Percentiles rank a stretch among this genome's conserved stretches.
phyloP scores from a whole-genome alignment of 1,284 basidiomycete genomes.

The Trichosporon inkin region DNA sequence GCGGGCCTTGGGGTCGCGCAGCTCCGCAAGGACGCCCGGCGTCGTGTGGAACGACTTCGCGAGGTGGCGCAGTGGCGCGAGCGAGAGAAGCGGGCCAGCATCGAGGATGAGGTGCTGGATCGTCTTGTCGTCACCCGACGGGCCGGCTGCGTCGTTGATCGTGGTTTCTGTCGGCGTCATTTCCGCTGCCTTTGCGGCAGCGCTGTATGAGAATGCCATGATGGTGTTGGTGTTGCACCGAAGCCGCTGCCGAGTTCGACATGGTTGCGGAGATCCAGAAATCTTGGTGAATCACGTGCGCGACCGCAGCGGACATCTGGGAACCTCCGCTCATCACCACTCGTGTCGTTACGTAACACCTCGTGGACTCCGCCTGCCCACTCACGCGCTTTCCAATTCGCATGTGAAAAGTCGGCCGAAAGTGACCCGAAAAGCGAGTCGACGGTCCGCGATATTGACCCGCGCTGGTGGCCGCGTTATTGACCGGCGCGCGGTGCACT shows the following conservation, averaged over 20 bases:
- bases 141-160: not conserved
- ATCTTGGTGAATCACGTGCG: slow-evolving; percentile 10
- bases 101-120: slow-evolving; percentile 81
- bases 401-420: not conserved
- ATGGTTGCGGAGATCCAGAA: slow-evolving; percentile 4
- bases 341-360: not conserved
- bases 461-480: not conserved
- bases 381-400: no score
- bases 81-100: slow-evolving; percentile 80
- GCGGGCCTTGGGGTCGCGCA: slow-evolving; percentile 78
- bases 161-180: not conserved
- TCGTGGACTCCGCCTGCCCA: no score
- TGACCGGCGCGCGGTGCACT: not conserved
- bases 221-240: not conserved
- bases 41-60: slow-evolving; percentile 79
- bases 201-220: slow-evolving; percentile 22
- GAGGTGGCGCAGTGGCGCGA: slow-evolving; percentile 76
- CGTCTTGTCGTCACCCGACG: slow-evolving; percentile 14
- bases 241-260: not conserved
- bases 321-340: no score
- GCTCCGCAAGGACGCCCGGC: slow-evolving; percentile 80
- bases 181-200: slow-evolving; percentile 11
- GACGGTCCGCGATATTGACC: not conserved
- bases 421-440: not conserved
- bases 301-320: no score